These are phyloP conservation scores for Sporisorium sorghi DNA, from an alignment of 1,284 basidiomycete genomes.

Conservation along the genomic window DNA sequence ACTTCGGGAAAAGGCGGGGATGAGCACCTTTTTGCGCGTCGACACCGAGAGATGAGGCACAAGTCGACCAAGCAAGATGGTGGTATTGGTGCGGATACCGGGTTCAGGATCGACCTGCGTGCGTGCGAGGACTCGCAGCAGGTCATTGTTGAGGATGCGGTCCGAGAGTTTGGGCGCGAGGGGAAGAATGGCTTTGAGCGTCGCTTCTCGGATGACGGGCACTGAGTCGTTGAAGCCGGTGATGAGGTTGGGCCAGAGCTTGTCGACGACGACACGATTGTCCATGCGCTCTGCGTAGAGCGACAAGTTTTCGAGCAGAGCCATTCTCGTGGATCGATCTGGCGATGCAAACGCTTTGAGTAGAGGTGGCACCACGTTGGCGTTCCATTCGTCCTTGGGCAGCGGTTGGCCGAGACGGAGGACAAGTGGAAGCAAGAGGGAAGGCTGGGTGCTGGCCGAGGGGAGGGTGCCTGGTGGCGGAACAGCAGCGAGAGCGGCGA, in stretches of 20 bases:
- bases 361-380: conserved; percentile 49
- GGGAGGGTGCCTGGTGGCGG: conserved; percentile 49
- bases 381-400: conserved; percentile 54
- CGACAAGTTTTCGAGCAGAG: conserved; percentile 84
- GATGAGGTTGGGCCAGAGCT: conserved; percentile 93
- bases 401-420: conserved; percentile 57
- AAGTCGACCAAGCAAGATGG: conserved; percentile 91
- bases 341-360: conserved; percentile 58
- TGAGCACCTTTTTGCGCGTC: conserved; percentile 93
- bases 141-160: conserved; percentile 94
- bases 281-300: conserved; percentile 90
- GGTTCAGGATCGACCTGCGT: conserved; percentile 92
- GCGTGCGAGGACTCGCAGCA: conserved; percentile 89
- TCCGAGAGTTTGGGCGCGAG: conserved; percentile 85
- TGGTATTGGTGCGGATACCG: conserved; percentile 96
- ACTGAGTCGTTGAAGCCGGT: conserved; percentile 95
- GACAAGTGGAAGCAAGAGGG: conserved; percentile 61
- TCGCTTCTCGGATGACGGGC: conserved; percentile 91
- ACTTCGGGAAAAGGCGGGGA: conserved; percentile 91
- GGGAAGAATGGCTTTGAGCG: conserved; percentile 86
- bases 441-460: conserved; percentile 46
- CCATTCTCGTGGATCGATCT: conserved; percentile 93
- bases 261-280: conserved; percentile 83
- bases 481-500: conserved; percentile 76
- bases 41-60: conserved; percentile 85